Base-by-base conservation (phyloP, 176 grass and related monocot genomes). In the Calamus simplicifolius region DNA sequence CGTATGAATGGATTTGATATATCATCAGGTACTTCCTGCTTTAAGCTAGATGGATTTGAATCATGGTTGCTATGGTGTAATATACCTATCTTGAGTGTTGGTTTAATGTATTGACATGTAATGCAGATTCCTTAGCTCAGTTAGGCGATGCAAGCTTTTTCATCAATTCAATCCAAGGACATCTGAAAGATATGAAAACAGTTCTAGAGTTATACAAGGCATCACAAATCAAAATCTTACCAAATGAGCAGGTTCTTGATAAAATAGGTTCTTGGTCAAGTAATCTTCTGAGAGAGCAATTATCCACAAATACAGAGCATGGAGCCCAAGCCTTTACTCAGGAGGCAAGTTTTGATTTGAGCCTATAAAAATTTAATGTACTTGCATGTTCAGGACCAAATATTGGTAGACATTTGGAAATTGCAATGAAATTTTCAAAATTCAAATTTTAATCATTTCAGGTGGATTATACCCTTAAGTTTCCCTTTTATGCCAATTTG, bases 131-230 rank as follows among this genome's bases (percentile, higher is more conserved):
- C 17, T 58, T 95, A 25, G 70, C 23, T 49, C 72, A 69, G 66
- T 67, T 89, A 71, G 57, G 49, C 27, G 81, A 85, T 48, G 18
- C 25, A 5, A 63, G 53, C 17, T 69, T 27, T 66, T 95, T 89
- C 48, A 18, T 17, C 54, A 48, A 80, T 72, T 85, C 89, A 74
- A 43, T 79, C 68, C 57, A 89, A 77, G 85, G 85, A 57, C 69
- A 95, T 67, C 31, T 95, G 38, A 78, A 76, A 80, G 81, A 95
- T 69, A 74, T 81, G 61, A 69, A 77, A 67, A 79, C 81, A 19
- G 19, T 85, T 65, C 17, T 95, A 56, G 85, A 95, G 80, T 54
- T 95, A 29, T 83, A 95, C 69, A 85, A 68, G 65, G 85, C 85
- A 51, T 95, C 89, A 78, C 77, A 80, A 83, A 69, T 79, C 18